These are phyloP conservation scores for Solanum virginianum DNA, from an alignment of 257 asterid genomes.

Conservation along the genomic window DNA sequence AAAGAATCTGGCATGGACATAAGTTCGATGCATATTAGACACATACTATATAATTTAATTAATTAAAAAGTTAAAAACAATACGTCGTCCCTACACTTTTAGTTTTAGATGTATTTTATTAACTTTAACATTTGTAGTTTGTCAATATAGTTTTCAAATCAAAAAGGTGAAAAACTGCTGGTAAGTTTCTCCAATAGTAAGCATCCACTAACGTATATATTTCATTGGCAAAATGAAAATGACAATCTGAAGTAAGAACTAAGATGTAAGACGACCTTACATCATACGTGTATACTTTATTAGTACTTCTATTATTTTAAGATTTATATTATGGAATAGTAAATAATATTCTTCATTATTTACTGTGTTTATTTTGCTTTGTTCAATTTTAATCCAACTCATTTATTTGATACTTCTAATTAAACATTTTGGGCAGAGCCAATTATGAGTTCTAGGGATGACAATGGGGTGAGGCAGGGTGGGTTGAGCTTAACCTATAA, in stretches of 20 bases:
- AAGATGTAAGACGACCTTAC: background rate
- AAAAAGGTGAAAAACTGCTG: background rate
- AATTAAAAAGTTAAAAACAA: too few species aligned
- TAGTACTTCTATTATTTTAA: background rate
- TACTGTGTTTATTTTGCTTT: background rate
- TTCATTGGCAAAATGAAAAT: background rate
- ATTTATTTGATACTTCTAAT: background rate
- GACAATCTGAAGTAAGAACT: background rate
- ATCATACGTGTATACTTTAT: background rate
- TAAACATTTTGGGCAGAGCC: background rate
- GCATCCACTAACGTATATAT: background rate
- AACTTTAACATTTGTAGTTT: background rate
- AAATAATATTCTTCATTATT: background rate
- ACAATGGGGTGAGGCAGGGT: too few species aligned
- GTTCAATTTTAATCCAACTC: background rate
- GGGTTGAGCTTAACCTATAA: too few species aligned
- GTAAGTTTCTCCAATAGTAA: background rate
- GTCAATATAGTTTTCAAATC: background rate
- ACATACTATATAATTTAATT: too few species aligned
- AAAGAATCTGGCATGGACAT: too few species aligned
- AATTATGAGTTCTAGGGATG: too few species aligned
- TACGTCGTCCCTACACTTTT: background rate
- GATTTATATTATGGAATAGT: background rate
- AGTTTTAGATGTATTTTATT: background rate
- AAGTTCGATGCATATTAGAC: too few species aligned